Conservation (phyloP, 1,139 yeast genomes). For the Wickerhamiella infanticola region DNA sequence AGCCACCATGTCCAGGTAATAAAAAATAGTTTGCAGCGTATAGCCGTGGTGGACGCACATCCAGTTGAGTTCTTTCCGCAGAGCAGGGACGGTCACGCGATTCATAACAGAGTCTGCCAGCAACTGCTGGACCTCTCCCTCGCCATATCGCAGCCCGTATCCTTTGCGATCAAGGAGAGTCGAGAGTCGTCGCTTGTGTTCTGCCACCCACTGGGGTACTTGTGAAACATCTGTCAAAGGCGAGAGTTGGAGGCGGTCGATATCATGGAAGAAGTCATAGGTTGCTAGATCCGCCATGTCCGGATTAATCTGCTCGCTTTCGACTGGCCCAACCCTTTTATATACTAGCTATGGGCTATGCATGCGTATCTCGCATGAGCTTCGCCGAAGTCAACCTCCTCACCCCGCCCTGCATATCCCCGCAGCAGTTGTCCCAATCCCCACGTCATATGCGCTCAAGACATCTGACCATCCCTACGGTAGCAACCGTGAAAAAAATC, state of each 20-base stretch:
- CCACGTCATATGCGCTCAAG: neutral
- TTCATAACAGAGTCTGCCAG: slow-evolving; percentile 5
- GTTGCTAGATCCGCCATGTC: neutral
- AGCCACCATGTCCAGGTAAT: slow-evolving; percentile 5
- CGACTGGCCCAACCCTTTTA: no score
- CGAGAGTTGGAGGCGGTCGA: neutral
- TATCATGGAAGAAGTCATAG: neutral
- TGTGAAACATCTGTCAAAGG: slow-evolving; percentile 1
- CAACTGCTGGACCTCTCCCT: neutral
- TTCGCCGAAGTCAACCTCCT: neutral
- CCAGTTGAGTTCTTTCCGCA: slow-evolving; percentile 5
- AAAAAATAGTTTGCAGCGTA: slow-evolving; percentile 4
- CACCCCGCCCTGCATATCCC: neutral
- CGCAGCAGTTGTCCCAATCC: neutral
- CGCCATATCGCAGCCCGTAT: neutral
- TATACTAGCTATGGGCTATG: neutral
- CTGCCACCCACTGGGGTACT: neutral
- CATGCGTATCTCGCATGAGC: neutral
- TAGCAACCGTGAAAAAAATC: no score
- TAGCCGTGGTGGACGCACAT: slow-evolving; percentile 6
- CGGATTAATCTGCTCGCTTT: no score
- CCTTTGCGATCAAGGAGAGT: neutral
- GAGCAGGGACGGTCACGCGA: slow-evolving; percentile 4
- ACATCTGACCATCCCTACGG: no score
- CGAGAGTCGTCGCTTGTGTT: neutral